Evolutionary conservation across 148 eudicot species (phyloP).

Genomic region (Nepenthes mirabilis): DNA sequence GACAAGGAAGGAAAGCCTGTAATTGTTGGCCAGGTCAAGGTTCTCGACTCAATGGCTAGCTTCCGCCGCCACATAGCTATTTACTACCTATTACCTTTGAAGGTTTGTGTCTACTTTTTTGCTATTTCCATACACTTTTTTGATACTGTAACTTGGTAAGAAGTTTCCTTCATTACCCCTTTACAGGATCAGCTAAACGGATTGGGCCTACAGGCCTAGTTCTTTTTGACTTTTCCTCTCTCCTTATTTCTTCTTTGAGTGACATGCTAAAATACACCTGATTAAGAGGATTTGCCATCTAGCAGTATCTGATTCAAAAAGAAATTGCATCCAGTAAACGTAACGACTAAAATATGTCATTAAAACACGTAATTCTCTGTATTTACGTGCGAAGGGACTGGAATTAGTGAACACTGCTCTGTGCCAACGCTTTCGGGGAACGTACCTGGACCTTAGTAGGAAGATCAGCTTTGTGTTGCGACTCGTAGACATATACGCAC

Average conservation of each 20-base stretch:
- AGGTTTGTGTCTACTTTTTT: slow-evolving; percentile 22
- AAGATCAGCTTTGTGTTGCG: slow-evolving; percentile 23
- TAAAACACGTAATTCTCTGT: not conserved
- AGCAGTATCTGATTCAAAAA: no score
- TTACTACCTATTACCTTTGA: slow-evolving; percentile 45
- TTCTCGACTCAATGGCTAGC: slow-evolving; percentile 38
- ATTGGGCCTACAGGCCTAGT: not conserved
- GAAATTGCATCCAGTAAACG: no score
- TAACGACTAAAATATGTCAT: no score
- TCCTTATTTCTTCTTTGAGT: not conserved
- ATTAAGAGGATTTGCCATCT: no score
- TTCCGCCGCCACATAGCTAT: slow-evolving; percentile 40
- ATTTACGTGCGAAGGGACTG: slow-evolving; percentile 9
- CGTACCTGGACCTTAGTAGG: slow-evolving; percentile 11
- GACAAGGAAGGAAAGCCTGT: slow-evolving; percentile 45
- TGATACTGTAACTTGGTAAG: no score
- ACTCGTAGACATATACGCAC: not conserved
- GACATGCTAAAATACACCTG: no score
- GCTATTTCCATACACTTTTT: no score
- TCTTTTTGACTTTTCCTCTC: not conserved
- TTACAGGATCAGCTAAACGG: no score
- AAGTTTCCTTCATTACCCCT: no score
- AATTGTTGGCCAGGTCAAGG: slow-evolving; percentile 28
- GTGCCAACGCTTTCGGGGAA: slow-evolving; percentile 17
- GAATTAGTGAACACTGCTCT: slow-evolving; percentile 13